Evolutionary conservation across 2,329 filamentous ascomycete species (phyloP).

Genomic region (Pestalotiopsis sp.): DNA sequence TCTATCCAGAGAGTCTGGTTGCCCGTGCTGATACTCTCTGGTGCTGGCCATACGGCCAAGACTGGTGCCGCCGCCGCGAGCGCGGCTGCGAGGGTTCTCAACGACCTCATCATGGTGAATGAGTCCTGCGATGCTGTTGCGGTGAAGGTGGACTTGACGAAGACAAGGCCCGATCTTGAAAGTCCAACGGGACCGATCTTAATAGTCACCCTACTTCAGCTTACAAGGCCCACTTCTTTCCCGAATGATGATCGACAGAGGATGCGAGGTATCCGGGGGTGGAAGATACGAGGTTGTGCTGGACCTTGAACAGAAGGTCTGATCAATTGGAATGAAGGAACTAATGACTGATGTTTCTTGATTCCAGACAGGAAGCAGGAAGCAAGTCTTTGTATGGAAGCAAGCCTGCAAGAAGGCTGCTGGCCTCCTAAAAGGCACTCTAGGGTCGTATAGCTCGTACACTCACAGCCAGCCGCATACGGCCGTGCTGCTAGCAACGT

Average conservation of each 20-base stretch:
- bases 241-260: slow-evolving; percentile 2
- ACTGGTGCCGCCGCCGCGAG: slow-evolving; percentile 42
- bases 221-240: background rate
- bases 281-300: background rate
- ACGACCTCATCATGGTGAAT: slow-evolving; percentile 16
- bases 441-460: background rate
- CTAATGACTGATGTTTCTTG: background rate
- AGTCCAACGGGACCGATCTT: background rate
- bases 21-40: slow-evolving; percentile 52
- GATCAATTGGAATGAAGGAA: background rate
- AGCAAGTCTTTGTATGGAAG: background rate
- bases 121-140: background rate
- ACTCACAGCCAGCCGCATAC: background rate
- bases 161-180: background rate
- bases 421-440: too few relatives aligned
- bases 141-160: background rate
- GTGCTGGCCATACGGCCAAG: slow-evolving; percentile 61
- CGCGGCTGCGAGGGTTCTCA: slow-evolving; percentile 30
- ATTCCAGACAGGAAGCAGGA: background rate
- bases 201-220: background rate
- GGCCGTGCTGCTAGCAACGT: slow-evolving; percentile 4
- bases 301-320: background rate
- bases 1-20: slow-evolving; percentile 55
- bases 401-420: background rate
- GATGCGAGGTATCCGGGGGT: background rate